phyloP scores from a whole-genome alignment of 192 early-diverging fungal genomes.

The Gamsiella multidivaricata region DNA sequence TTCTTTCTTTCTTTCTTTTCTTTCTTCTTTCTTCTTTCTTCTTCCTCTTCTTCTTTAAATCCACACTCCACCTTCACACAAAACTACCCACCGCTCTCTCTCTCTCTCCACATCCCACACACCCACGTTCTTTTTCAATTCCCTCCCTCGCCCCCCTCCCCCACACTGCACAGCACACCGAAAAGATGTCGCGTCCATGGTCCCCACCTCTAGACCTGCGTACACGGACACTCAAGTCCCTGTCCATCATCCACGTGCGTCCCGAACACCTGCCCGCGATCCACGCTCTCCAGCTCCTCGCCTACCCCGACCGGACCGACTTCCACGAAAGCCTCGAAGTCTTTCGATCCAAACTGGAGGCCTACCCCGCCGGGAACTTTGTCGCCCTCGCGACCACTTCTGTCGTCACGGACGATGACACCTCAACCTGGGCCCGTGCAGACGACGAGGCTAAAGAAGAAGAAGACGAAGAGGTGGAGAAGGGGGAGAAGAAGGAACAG shows the following conservation, averaged over 20 bases:
- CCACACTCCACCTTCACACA: not conserved
- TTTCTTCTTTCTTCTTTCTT: not conserved
- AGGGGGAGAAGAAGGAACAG: not conserved
- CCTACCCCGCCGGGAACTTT: constrained; percentile 50
- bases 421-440: constrained; percentile 17
- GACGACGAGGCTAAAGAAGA: not conserved
- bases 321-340: constrained; percentile 42
- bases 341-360: constrained; percentile 32
- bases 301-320: constrained; percentile 16
- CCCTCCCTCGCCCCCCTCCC: not conserved
- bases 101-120: not conserved
- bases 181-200: constrained; percentile 9
- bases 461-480: not conserved
- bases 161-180: not conserved
- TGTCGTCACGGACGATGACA: constrained; percentile 43
- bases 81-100: not conserved
- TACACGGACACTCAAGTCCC: constrained; percentile 20
- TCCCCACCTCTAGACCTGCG: constrained; percentile 40
- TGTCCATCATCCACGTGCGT: constrained; percentile 22
- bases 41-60: not conserved
- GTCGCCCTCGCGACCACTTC: constrained; percentile 37
- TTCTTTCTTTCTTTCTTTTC: constrained; percentile 1
- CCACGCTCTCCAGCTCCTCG: constrained; percentile 33
- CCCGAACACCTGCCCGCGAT: constrained; percentile 31
- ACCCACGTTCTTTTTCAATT: not conserved